Base-by-base conservation (phyloP, 1,139 yeast species). In the Protomyces arabidopsidicola region DNA sequence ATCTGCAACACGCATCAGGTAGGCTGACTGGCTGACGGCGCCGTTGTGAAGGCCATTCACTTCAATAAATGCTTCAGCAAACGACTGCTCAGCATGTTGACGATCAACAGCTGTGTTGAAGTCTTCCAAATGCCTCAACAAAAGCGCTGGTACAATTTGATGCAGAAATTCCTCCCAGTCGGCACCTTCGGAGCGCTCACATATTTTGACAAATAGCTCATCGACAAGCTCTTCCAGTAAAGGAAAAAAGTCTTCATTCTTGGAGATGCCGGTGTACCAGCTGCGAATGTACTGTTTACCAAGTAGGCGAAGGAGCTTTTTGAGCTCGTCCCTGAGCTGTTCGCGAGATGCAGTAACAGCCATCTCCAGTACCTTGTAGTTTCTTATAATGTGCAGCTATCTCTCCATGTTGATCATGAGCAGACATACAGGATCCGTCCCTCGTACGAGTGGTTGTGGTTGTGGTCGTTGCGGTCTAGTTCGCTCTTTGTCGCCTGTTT, bases 221-320 rank as follows among this genome's bases (percentile, higher is more conserved):
- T 18, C 53, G 34, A 39, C 34, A 18, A 58, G 52, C 18, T 27
- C 42, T n/a, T 42, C 45, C 12, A 51, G 34, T 2, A 51, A 31
- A 16, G 9, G 35, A 16, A 52, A 58, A 14, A 58, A 22, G 27
- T 58, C 56, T 42, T 58, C 56, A 20, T 58, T 42, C 12, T 38
- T 48, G 31, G 62, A 52, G n/a, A 58, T 27, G 18, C 52, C 31
- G 8, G 34, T 39, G 35, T 58, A 58, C 62, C 62, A 58, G 42
- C 62, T 52, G 18, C 62, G 62, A 31, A 58, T 50, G 34, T 58
- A 55, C 48, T 58, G 62, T 42, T 51, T 39, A 18, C 51, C 20
- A n/a, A 58, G 45, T 0, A 58, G 52, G 2, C 51, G 16, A 18
- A 58, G 10, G 35, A 58, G 56, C 12, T 27, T 31, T 16, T 45